These are phyloP conservation scores for Aspergillus novoparasiticus DNA, from an alignment of 2,329 filamentous ascomycete genomes.

Conservation along the genomic window DNA sequence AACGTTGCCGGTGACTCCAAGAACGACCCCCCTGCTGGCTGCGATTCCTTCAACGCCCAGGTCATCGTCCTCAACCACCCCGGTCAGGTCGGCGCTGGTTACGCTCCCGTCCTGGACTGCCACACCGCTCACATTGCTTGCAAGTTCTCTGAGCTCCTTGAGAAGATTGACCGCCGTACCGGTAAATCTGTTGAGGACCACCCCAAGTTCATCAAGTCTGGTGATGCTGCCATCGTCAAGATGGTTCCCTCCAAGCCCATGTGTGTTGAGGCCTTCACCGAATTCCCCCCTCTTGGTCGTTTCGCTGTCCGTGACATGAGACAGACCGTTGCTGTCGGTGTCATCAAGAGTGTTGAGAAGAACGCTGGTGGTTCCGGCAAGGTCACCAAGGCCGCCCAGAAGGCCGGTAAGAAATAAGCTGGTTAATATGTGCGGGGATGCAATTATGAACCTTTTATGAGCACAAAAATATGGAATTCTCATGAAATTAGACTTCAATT, in stretches of 20 bases:
- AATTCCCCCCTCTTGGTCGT: constrained; percentile 98
- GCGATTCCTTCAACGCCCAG: constrained; percentile 97
- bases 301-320: constrained; percentile 98
- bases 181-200: constrained; percentile 89
- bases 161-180: constrained; percentile 99
- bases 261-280: constrained; percentile 99
- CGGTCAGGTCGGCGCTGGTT: constrained; percentile 98
- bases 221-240: constrained; percentile 99
- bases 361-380: constrained; percentile 59
- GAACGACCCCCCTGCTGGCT: constrained; percentile 91
- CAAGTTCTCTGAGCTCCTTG: constrained; percentile 99
- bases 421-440: constrained; percentile 3
- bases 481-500: constrained; percentile 1
- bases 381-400: constrained; percentile 63
- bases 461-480: constrained; percentile 5
- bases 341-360: constrained; percentile 74
- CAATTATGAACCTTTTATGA: constrained; percentile 8
- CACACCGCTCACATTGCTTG: constrained; percentile 99
- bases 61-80: constrained; percentile 99
- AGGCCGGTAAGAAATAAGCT: constrained; percentile 52
- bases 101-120: constrained; percentile 99
- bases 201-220: constrained; percentile 99
- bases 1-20: constrained; percentile 99
- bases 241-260: constrained; percentile 99
- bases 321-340: constrained; percentile 35